Evolutionary conservation across 2,329 filamentous ascomycete genomes (phyloP).

Genomic region (Phialophora verrucosa): DNA sequence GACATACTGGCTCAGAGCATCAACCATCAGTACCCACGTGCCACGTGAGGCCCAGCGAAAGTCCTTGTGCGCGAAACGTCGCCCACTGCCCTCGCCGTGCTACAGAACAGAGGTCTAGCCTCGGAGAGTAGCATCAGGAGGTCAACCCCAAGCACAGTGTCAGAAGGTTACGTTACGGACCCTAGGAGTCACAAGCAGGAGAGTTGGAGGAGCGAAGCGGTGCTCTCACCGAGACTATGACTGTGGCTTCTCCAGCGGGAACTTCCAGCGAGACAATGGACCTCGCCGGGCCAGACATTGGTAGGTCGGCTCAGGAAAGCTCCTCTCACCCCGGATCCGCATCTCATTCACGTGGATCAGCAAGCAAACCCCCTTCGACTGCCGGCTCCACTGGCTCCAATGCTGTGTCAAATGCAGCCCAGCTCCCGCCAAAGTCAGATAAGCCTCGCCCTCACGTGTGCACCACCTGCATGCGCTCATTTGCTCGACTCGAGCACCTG

Average conservation of each 20-base stretch:
- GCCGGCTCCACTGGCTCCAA: constrained; percentile 19
- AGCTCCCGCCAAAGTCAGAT: constrained; percentile 87
- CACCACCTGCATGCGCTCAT: constrained; percentile 86
- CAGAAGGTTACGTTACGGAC: background rate
- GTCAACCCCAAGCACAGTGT: background rate
- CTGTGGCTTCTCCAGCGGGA: constrained; percentile 17
- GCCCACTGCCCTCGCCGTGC: background rate
- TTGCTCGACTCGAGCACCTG: constrained; percentile 91
- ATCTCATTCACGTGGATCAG: constrained; percentile 17
- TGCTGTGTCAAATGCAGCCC: constrained; percentile 14
- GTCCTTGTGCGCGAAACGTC: background rate
- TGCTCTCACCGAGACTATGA: constrained; percentile 8
- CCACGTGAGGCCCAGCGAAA: background rate
- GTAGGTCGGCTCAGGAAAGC: constrained; percentile 21
- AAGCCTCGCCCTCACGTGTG: constrained; percentile 96
- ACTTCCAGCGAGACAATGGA: constrained; percentile 17
- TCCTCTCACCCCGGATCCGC: background rate
- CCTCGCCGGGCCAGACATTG: constrained; percentile 5
- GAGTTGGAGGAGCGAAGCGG: constrained; percentile 1
- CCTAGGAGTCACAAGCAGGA: background rate
- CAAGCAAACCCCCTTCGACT: constrained; percentile 22
- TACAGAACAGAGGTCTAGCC: background rate
- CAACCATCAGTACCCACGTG: background rate
- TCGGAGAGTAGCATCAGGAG: background rate
- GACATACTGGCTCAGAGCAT: background rate